These are phyloP conservation scores for Aspergillus sergii DNA, from an alignment of 2,329 filamentous ascomycete species.

Conservation along the genomic window DNA sequence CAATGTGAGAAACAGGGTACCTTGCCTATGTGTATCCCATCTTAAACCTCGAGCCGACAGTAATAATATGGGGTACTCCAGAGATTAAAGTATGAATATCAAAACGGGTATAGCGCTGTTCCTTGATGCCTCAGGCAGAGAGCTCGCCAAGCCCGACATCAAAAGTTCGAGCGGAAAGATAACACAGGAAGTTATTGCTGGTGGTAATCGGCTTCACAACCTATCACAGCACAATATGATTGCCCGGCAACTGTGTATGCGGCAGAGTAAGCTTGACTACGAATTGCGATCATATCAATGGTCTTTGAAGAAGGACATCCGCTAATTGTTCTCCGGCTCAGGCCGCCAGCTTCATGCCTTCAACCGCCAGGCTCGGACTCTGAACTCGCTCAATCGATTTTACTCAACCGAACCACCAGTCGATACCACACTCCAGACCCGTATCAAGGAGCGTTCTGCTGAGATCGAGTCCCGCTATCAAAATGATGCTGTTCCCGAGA, in stretches of 20 bases:
- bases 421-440: constrained; percentile 27
- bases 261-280: constrained; percentile 39
- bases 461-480: constrained; percentile 3
- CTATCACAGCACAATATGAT: constrained; percentile 39
- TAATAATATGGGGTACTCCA: neutral
- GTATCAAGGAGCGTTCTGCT: constrained; percentile 13
- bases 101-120: neutral
- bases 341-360: constrained; percentile 42
- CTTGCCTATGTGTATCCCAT: no score
- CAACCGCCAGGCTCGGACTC: constrained; percentile 34
- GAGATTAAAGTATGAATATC: neutral
- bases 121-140: constrained; percentile 28
- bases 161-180: constrained; percentile 39
- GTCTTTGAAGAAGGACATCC: neutral
- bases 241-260: constrained; percentile 42
- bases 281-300: neutral
- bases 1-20: neutral
- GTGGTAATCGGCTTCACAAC: constrained; percentile 8
- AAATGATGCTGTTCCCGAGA: constrained; percentile 7
- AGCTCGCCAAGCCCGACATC: constrained; percentile 35
- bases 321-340: constrained; percentile 23
- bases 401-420: constrained; percentile 34
- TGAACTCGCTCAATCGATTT: constrained; percentile 31
- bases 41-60: no score
- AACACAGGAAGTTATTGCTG: constrained; percentile 20